A percentile compares a stretch with the other conserved stretches of the same genome.
Conservation (phyloP, 2,329 filamentous ascomycete genomes). For the Phoma herbarum region DNA sequence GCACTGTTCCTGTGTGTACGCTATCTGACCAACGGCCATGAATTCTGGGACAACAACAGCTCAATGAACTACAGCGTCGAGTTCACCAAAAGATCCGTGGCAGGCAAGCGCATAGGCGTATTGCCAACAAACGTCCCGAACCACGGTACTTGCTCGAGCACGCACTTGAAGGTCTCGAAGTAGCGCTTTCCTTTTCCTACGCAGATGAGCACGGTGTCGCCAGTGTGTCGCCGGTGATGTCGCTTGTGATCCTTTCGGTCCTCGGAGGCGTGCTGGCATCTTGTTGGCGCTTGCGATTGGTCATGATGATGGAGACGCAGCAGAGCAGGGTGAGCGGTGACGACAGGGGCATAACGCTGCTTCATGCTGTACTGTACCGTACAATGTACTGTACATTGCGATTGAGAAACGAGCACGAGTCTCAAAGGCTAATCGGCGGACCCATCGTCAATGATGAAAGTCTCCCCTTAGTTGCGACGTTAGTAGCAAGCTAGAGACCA, state of each 20-base stretch:
- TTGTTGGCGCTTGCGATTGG: not conserved
- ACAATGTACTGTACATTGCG: no score
- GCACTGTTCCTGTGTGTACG: constrained; percentile 91
- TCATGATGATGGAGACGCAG: not conserved
- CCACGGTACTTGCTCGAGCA: not conserved
- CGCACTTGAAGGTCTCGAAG: not conserved
- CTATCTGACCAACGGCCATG: constrained; percentile 82
- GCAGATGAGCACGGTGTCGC: not conserved
- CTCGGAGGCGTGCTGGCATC: not conserved
- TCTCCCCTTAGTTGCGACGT: no score
- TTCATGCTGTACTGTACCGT: no score
- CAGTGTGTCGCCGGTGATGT: not conserved
- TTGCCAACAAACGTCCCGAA: not conserved
- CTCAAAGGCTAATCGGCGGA: no score
- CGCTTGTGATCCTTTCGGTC: not conserved
- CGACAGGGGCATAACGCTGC: no score
- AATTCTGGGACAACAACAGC: constrained; percentile 95
- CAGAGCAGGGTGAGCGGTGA: not conserved
- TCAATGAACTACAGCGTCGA: constrained; percentile 91
- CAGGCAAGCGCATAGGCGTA: no score
- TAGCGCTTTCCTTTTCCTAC: no score
- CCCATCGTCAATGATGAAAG: no score
- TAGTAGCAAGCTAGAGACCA: no score
- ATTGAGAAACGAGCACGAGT: no score
- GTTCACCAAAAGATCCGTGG: constrained; percentile 89